Percentiles rank a stretch among this genome's conserved stretches.
These are phyloP conservation scores for Ogataea hybrid DNA, from an alignment of 1,139 yeast genomes.

Conservation along the genomic window DNA sequence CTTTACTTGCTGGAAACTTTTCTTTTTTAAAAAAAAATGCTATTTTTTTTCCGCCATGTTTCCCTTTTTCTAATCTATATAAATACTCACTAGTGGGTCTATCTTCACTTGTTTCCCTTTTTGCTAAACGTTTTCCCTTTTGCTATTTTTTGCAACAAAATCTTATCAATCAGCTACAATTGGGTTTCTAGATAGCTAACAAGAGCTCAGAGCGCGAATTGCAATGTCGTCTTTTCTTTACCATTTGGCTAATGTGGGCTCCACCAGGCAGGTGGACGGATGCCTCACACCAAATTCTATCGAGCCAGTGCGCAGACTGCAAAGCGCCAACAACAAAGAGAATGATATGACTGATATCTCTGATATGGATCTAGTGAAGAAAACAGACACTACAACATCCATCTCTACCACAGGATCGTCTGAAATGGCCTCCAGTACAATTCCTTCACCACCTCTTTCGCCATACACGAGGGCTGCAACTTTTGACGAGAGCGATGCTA, in stretches of 20 bases:
- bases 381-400: slow-evolving; percentile 7
- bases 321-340: slow-evolving; percentile 11
- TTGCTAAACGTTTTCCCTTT: slow-evolving; percentile 5
- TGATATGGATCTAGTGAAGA: slow-evolving; percentile 2
- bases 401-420: slow-evolving; percentile 2
- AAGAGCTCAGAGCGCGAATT: slow-evolving; percentile 6
- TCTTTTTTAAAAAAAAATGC: slow-evolving; percentile 13
- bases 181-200: not conserved
- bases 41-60: slow-evolving; percentile 14
- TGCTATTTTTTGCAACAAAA: slow-evolving; percentile 5
- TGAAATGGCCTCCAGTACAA: slow-evolving; percentile 27
- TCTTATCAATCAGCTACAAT: not conserved
- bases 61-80: slow-evolving; percentile 11
- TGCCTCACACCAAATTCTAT: slow-evolving; percentile 24
- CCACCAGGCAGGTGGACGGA: slow-evolving; percentile 25
- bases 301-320: slow-evolving; percentile 6
- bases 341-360: not conserved
- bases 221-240: slow-evolving; percentile 15
- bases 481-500: slow-evolving; percentile 26
- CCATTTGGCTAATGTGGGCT: slow-evolving; percentile 10
- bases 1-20: slow-evolving; percentile 11
- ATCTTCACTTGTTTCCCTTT: slow-evolving; percentile 3
- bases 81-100: slow-evolving; percentile 16
- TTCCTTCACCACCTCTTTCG: slow-evolving; percentile 67
- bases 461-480: slow-evolving; percentile 44